Base-by-base conservation (phyloP, 805 yeast genomes). In the Yarrowia bubula region DNA sequence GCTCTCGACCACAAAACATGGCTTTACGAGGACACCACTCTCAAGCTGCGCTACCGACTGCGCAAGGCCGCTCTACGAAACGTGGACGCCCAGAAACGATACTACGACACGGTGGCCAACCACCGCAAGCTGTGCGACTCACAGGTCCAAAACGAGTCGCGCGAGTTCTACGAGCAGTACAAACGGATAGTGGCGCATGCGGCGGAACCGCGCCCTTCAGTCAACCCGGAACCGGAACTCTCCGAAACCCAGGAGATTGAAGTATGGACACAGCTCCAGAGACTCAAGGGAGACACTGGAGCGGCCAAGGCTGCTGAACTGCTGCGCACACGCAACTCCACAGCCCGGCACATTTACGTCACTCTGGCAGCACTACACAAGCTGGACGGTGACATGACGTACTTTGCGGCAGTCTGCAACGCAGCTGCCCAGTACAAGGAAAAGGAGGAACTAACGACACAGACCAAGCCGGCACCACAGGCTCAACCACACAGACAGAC, bases 1-100 rank as follows among this genome's bases (percentile, higher is more conserved):
- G 61, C 61, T n/a, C 61, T 55, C 28, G 61, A 55, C 61, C 61
- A 55, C 47, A 55, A 55, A 15, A 55, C 61, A 8, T 55, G 47
- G 47, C 61, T 55, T 15, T 55, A 55, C 61, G 61, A 55, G 47
- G 61, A 55, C 47, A 55, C 47, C 11, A 55, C 61, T 10, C 61
- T 55, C 28, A 55, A 55, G 47, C 47, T 55, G 14, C 61, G 61
- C 22, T 55, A 55, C 61, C 41, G 61, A 14, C 61, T 55, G 13
- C 61, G 61, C 37, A 55, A 55, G 47, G 61, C 61, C 18, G 61
- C 61, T 8, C 47, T 55, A 3, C 35, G 61, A 7, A 55, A 55
- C 38, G 61, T 41, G 17, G 47, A 55, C 18, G 46, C 61, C 10
- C 47, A 55, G 11, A 55, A 55, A 32, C 61, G 46, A 28, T 41